Base-by-base conservation (phyloP, 176 grass and related monocot species). In the Cocos nucifera region DNA sequence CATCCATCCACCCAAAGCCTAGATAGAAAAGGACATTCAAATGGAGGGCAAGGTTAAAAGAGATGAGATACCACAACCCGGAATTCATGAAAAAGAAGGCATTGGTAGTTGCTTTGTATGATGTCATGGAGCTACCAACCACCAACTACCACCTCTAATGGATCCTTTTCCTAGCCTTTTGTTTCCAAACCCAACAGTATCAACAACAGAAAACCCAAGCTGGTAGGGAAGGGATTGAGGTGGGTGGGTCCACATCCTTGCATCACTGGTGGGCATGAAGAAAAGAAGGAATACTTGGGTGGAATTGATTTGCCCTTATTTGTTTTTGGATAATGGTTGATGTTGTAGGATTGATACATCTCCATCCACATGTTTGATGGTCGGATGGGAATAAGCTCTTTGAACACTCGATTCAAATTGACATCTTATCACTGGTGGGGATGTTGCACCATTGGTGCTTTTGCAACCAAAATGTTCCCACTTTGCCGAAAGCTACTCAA, bases 51-150 rank as follows among this genome's bases (percentile, higher is more conserved):
- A 81, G 22, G 51, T 48, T 39, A 14, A 0, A 77, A 69, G 26
- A 65, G 60, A 63, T 53, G 28, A 1, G 53, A 63, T 12, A 73
- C 54, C 68, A 72, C 50, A 56, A 64, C 56, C 73, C 62, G 54
- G 49, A 49, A 44, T 44, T 44, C 35, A 14, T 53, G 24, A 62
- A 60, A 17, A 58, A 50, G 52, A 60, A 77, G 19, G 26, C 22
- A 67, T 49, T 68, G 53, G 15, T 71, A 49, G 58, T 67, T 59
- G 39, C 76, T 67, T 69, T 27, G 55, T 50, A 51, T 86, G 83
- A 78, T 59, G 65, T 86, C 83, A 82, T 59, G 70, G 65, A 61
- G 56, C 78, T 86, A 75, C 78, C 65, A 81, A 81, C 69, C 57
- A 62, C 83, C 83, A 78, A 70, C 70, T 75, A 78, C 78, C 74